Percentiles rank a stretch among this genome's conserved stretches.
These are phyloP conservation scores for Fusarium continuum DNA, from an alignment of 2,329 filamentous ascomycete species.

Conservation along the genomic window DNA sequence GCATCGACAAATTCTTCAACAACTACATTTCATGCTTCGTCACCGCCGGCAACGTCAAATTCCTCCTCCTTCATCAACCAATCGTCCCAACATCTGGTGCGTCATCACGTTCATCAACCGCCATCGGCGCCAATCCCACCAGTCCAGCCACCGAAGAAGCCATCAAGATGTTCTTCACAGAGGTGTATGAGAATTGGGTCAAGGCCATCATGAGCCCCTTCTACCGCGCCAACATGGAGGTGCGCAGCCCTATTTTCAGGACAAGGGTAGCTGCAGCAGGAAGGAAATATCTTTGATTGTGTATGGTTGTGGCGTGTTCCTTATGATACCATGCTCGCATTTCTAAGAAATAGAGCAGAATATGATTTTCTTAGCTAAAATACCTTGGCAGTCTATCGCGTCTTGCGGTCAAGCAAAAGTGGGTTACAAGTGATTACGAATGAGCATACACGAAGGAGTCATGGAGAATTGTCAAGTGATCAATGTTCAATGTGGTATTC, in stretches of 20 bases:
- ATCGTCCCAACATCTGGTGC: constrained; percentile 53
- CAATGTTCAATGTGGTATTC: constrained; percentile 44
- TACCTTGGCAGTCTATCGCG: neutral
- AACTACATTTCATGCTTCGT: constrained; percentile 96
- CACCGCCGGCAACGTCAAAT: constrained; percentile 90
- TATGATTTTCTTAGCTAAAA: neutral
- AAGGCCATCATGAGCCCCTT: constrained; percentile 99
- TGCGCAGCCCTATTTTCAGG: constrained; percentile 87
- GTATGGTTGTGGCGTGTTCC: constrained; percentile 11
- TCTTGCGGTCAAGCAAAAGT: too few species aligned
- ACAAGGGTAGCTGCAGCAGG: constrained; percentile 84
- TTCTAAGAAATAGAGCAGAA: constrained; percentile 7
- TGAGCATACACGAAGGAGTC: neutral
- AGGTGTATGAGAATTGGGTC: constrained; percentile 96
- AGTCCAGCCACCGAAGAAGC: constrained; percentile 94
- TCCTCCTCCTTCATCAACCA: constrained; percentile 92
- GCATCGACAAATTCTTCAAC: constrained; percentile 96
- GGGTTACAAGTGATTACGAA: neutral
- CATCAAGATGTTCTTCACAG: constrained; percentile 90
- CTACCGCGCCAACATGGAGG: constrained; percentile 84
- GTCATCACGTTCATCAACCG: constrained; percentile 68
- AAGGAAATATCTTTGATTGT: constrained; percentile 82
- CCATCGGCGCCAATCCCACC: constrained; percentile 83
- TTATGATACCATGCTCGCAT: constrained; percentile 39
- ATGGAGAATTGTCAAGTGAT: neutral